A percentile compares a stretch with the other conserved stretches of the same genome.
These are phyloP conservation scores for Rhodocollybia butyracea DNA, from an alignment of 768 basidiomycete genomes.

Conservation along the genomic window DNA sequence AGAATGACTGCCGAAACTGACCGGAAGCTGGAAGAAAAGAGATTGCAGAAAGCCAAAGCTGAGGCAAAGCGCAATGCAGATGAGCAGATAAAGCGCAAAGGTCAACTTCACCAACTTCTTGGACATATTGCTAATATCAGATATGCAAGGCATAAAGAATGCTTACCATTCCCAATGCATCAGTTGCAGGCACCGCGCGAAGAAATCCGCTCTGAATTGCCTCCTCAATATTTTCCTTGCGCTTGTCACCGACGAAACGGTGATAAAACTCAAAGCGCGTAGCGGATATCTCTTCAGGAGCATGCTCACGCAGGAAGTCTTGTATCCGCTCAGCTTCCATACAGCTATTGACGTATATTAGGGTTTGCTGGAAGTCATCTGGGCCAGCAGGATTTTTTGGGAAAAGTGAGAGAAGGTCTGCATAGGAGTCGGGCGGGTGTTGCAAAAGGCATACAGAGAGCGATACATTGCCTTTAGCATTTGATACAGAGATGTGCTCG, in stretches of 20 bases:
- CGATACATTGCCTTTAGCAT: slow-evolving; percentile 13
- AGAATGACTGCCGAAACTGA: too few species aligned
- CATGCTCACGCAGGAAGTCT: slow-evolving; percentile 13
- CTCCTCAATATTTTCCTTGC: slow-evolving; percentile 8
- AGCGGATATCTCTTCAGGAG: not conserved
- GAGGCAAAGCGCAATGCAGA: too few species aligned
- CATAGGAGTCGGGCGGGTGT: slow-evolving; percentile 10
- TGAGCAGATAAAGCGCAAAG: too few species aligned
- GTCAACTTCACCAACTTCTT: too few species aligned
- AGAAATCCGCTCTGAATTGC: slow-evolving; percentile 5
- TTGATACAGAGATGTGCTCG: slow-evolving; percentile 5
- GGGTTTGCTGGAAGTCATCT: slow-evolving; percentile 10
- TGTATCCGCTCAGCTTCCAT: slow-evolving; percentile 13
- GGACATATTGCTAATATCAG: too few species aligned
- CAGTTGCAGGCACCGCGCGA: slow-evolving; percentile 10
- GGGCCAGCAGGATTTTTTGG: not conserved
- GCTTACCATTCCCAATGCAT: slow-evolving; percentile 16
- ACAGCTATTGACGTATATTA: slow-evolving; percentile 13
- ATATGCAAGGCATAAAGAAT: too few species aligned
- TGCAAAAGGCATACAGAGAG: slow-evolving; percentile 7
- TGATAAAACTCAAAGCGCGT: slow-evolving; percentile 16
- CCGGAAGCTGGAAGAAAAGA: too few species aligned
- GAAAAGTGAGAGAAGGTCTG: slow-evolving; percentile 12
- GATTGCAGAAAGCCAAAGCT: too few species aligned
- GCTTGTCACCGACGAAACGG: slow-evolving; percentile 1